Evolutionary conservation across 2,329 filamentous ascomycete species (phyloP), one percentile per base, ranked within the genome.

Genomic region (Fusarium buxicola): DNA sequence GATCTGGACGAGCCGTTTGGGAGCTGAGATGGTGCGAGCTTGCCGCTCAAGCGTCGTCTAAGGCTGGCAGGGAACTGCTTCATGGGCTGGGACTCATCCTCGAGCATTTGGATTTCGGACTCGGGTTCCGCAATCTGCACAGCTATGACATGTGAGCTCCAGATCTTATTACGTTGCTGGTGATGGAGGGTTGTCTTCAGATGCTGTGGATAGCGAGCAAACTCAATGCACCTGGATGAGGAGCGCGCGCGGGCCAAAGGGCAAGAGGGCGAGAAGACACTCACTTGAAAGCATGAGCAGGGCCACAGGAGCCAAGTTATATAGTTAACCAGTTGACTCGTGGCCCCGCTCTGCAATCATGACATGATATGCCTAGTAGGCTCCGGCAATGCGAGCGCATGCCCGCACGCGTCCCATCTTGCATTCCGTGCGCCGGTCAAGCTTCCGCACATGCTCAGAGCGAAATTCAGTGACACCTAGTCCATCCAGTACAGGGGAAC

Each of bases 41-140:
- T 76, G 54, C 75, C 76, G 51, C 74, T 73, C 44, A 77, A 49
- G n/a, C 75, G 73, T 41, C 75, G 72, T 36, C 68, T 55, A 67
- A 71, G 54, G 73, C 74, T 53, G 28, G 73, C 71, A 28, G 74
- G 72, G 46, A 74, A 76, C 43, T 74, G 72, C 50, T 72, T 76
- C 55, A 67, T 47, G 18, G 69, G 55, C 30, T 69, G 68, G 18
- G 55, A 60, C 9, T 77, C 76, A 41, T 76, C 73, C 13, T 77
- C 76, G 30, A 72, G 61, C 27, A 61, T 55, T 28, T 69, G 65
- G 8, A 67, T 55, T 41, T 77, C 76, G 31, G 72, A 69, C 16
- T 71, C 72, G 15, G 84, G 83, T 66, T 87, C 84, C 41, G 84
- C 81, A 57, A 87, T 87, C 69, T 87, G 84, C 50, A 87, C 85